Evolutionary conservation across 768 basidiomycete species (phyloP).

Genomic region (Melanogaster broomeanus): DNA sequence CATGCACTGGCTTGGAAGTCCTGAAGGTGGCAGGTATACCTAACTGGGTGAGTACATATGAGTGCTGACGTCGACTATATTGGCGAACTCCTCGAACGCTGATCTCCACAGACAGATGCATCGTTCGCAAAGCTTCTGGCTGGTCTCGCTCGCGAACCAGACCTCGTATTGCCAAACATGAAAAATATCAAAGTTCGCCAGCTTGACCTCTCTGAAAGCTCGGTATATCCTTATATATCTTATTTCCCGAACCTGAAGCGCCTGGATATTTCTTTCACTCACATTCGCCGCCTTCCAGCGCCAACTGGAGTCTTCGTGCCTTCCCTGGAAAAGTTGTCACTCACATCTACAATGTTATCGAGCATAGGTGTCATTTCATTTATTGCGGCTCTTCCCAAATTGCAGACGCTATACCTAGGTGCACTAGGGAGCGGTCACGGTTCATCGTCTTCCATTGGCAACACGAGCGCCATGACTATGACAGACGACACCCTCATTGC

Average conservation of each 20-base stretch:
- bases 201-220: conserved; percentile 49
- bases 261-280: conserved; percentile 69
- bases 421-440: conserved; percentile 55
- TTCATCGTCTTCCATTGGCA: conserved; percentile 44
- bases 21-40: conserved; percentile 64
- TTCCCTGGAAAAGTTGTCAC: conserved; percentile 58
- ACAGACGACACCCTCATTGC: conserved; percentile 47
- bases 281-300: conserved; percentile 40
- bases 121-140: conserved; percentile 48
- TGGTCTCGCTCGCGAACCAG: conserved; percentile 17
- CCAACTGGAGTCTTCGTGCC: background rate
- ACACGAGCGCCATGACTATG: conserved; percentile 54
- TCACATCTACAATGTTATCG: conserved; percentile 55
- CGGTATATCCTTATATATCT: conserved; percentile 43
- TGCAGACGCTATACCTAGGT: conserved; percentile 56
- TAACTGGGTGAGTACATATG: conserved; percentile 51
- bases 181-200: conserved; percentile 61
- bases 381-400: conserved; percentile 38
- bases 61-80: background rate
- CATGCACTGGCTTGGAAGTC: conserved; percentile 46
- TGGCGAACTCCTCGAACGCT: background rate
- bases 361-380: conserved; percentile 42
- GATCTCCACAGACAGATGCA: conserved; percentile 51
- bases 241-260: conserved; percentile 52
- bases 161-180: conserved; percentile 40